Evolutionary conservation across 2,329 filamentous ascomycete species (phyloP).

Genomic region (Ceratocystis eucalypticola): DNA sequence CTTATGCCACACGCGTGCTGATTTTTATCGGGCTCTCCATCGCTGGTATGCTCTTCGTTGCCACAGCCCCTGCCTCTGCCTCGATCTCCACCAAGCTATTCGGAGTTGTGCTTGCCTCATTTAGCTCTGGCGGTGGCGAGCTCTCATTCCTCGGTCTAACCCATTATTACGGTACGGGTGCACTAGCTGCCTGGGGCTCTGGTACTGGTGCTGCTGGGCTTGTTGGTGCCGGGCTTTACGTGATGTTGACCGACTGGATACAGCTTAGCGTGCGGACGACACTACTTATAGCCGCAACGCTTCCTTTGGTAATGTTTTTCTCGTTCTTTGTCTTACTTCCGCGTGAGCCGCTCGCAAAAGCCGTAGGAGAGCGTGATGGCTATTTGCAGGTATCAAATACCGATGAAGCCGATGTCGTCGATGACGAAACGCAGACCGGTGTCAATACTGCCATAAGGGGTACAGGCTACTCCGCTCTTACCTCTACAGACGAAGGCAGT

Average conservation of each 20-base stretch:
- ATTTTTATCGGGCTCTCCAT: conserved; percentile 63
- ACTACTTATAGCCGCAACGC: conserved; percentile 60
- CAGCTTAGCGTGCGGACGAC: conserved; percentile 61
- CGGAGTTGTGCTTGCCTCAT: conserved; percentile 71
- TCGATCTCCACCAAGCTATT: conserved; percentile 57
- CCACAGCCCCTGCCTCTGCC: conserved; percentile 50
- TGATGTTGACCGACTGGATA: conserved; percentile 68
- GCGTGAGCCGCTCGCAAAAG: conserved; percentile 44
- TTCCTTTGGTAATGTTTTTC: conserved; percentile 70
- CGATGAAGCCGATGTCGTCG: conserved; percentile 33
- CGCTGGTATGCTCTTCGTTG: conserved; percentile 80
- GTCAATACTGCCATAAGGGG: conserved; percentile 30
- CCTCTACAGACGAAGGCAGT: conserved; percentile 19
- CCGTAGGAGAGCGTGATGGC: conserved; percentile 37
- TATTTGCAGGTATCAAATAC: conserved; percentile 23
- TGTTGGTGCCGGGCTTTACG: conserved; percentile 76
- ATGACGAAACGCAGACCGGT: conserved; percentile 26
- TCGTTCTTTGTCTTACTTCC: conserved; percentile 80
- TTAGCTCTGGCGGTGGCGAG: conserved; percentile 79
- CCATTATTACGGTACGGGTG: conserved; percentile 81
- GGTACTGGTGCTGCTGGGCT: conserved; percentile 84
- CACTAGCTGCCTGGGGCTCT: conserved; percentile 81
- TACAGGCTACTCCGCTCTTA: conserved; percentile 21
- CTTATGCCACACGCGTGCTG: conserved; percentile 63
- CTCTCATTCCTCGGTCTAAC: conserved; percentile 82